Percentiles rank a stretch among this genome's conserved stretches.
These are phyloP conservation scores for Aspergillus niger DNA, from an alignment of 2,329 filamentous ascomycete genomes.

Conservation along the genomic window DNA sequence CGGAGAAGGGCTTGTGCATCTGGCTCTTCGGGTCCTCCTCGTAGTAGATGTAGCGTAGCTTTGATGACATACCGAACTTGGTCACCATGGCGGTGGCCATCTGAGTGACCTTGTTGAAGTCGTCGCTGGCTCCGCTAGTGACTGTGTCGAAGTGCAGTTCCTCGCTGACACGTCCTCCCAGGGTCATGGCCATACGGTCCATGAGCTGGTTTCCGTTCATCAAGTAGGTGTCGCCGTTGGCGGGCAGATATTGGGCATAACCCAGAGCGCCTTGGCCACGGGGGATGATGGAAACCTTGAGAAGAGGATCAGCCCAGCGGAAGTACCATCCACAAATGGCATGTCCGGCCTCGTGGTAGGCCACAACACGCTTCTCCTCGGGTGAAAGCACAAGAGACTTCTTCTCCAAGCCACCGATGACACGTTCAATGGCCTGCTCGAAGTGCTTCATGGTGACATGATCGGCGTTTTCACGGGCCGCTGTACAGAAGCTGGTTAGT, in stretches of 20 bases:
- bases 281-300: conserved; percentile 98
- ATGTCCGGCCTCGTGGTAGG: conserved; percentile 97
- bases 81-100: conserved; percentile 99
- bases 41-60: conserved; percentile 91
- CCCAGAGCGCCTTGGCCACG: conserved; percentile 90
- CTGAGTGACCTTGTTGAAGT: conserved; percentile 96
- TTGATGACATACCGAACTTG: conserved; percentile 97
- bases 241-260: conserved; percentile 95
- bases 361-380: conserved; percentile 91
- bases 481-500: conserved; percentile 48
- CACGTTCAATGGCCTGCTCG: conserved; percentile 95
- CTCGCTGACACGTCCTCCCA: conserved; percentile 91
- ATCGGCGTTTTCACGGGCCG: conserved; percentile 78
- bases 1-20: conserved; percentile 92
- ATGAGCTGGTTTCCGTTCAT: conserved; percentile 96
- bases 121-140: conserved; percentile 90
- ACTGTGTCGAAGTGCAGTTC: conserved; percentile 97
- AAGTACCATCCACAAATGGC: conserved; percentile 99
- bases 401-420: conserved; percentile 94
- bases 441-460: conserved; percentile 88
- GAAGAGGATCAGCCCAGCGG: conserved; percentile 89
- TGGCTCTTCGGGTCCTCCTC: conserved; percentile 73
- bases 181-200: conserved; percentile 99
- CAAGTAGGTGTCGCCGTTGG: conserved; percentile 80
- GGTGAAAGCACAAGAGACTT: conserved; percentile 93